These are phyloP conservation scores for Globisporangium cystogenes DNA, from an alignment of 352 stramenopile species.

Conservation along the genomic window DNA sequence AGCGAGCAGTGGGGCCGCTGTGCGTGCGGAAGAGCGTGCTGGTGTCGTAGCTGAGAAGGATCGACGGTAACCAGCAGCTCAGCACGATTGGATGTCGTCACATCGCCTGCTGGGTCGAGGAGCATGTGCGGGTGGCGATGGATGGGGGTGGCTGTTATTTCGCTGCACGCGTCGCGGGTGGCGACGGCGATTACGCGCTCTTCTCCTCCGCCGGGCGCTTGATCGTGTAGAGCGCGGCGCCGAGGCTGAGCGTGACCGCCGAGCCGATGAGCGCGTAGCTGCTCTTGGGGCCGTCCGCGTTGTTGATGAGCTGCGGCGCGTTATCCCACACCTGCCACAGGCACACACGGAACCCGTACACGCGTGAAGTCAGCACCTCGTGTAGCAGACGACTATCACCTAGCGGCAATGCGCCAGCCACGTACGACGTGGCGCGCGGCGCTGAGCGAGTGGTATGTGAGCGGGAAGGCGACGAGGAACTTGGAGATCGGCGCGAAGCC, in stretches of 20 bases:
- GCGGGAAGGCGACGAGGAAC: constrained; percentile 90
- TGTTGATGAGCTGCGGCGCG: constrained; percentile 85
- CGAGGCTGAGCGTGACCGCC: constrained; percentile 38
- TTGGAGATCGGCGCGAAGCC: constrained; percentile 85
- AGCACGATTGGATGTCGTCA: too few relatives aligned
- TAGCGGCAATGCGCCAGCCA: too few relatives aligned
- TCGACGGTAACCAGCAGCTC: too few relatives aligned
- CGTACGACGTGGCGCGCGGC: constrained; percentile 82
- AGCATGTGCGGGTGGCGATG: too few relatives aligned
- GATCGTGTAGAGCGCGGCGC: constrained; percentile 43
- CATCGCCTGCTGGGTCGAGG: too few relatives aligned
- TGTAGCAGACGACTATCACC: neutral
- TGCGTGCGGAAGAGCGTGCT: too few relatives aligned
- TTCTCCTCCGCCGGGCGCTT: constrained; percentile 20
- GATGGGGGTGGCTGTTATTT: too few relatives aligned
- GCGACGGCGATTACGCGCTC: constrained; percentile 17
- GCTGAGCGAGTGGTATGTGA: constrained; percentile 92
- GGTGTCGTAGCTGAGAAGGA: too few relatives aligned
- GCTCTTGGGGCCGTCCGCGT: constrained; percentile 34
- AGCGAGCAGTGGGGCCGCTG: too few relatives aligned
- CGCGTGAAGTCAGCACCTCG: neutral
- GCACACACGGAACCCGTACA: constrained; percentile 1
- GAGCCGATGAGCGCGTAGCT: constrained; percentile 50
- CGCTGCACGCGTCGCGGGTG: too few relatives aligned
- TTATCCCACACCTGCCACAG: constrained; percentile 79